Evolutionary conservation across 306 rosid species (phyloP).

Genomic region (Fragaria ananassa): DNA sequence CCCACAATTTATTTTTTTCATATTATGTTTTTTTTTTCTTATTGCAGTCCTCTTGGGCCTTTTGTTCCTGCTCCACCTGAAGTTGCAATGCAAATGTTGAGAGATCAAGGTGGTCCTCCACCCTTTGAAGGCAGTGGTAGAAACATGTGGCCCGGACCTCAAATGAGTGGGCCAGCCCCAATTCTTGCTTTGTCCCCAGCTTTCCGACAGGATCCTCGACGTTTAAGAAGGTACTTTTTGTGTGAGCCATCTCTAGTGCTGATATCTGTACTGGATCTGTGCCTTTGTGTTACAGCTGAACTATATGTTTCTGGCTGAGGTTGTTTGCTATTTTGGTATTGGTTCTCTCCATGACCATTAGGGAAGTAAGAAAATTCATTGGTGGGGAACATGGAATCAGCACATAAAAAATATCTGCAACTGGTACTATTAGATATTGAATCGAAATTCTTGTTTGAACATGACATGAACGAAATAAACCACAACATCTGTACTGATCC

Average conservation of each 20-base stretch:
- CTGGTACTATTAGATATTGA: not conserved
- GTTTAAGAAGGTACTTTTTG: conserved; percentile 72
- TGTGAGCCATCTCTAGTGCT: not conserved
- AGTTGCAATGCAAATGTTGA: conserved; percentile 97
- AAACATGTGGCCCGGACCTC: conserved; percentile 70
- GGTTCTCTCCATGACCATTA: not conserved
- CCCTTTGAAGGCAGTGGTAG: conserved; percentile 75
- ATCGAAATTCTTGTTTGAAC: not conserved
- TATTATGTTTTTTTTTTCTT: not conserved
- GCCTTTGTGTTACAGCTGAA: not conserved
- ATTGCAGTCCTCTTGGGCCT: conserved; percentile 89
- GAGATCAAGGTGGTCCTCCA: conserved; percentile 95
- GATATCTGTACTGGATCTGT: not conserved
- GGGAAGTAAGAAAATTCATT: not conserved
- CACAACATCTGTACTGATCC: not conserved
- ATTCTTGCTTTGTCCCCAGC: conserved; percentile 71
- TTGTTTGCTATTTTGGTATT: not conserved
- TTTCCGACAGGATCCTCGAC: conserved; percentile 87
- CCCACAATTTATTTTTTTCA: conserved; percentile 1
- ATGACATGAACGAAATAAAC: not conserved
- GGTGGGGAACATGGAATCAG: not conserved
- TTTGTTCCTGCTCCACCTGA: conserved; percentile 99
- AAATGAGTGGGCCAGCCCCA: conserved; percentile 75
- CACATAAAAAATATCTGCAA: not conserved
- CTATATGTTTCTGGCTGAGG: not conserved